These are phyloP conservation scores for Leccinum pachyderme DNA, from an alignment of 1,284 basidiomycete species.

Conservation along the genomic window DNA sequence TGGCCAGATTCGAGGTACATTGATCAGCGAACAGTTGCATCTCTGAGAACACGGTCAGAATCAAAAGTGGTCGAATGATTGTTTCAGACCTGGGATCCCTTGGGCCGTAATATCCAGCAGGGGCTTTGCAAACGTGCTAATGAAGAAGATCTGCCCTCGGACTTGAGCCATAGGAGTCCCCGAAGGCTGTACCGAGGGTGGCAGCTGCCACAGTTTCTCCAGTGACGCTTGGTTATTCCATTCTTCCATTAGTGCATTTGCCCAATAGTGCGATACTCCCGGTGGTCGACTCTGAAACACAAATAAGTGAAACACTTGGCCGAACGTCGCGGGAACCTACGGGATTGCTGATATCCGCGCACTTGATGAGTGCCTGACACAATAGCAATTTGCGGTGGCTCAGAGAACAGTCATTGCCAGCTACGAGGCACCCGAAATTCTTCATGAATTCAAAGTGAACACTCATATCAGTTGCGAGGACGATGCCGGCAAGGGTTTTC, in stretches of 20 bases:
- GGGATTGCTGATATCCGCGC: conserved; percentile 95
- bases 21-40: conserved; percentile 60
- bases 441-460: conserved; percentile 85
- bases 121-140: conserved; percentile 78
- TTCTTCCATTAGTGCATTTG: conserved; percentile 80
- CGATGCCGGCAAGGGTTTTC: conserved; percentile 72
- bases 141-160: conserved; percentile 88
- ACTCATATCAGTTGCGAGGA: conserved; percentile 92
- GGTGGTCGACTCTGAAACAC: conserved; percentile 80
- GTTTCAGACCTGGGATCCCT: conserved; percentile 64
- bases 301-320: conserved; percentile 15
- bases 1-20: conserved; percentile 61
- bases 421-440: conserved; percentile 51
- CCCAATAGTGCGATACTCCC: conserved; percentile 87
- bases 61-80: background rate
- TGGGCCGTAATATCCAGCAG: conserved; percentile 73
- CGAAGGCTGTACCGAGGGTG: conserved; percentile 65
- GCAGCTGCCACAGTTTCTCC: conserved; percentile 75
- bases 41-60: conserved; percentile 44
- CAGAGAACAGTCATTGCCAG: conserved; percentile 41
- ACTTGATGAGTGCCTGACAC: conserved; percentile 93
- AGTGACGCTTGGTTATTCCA: conserved; percentile 86
- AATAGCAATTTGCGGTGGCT: conserved; percentile 63
- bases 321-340: conserved; percentile 47
- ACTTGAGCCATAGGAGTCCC: conserved; percentile 74